Base-by-base conservation (phyloP, 345 rosid genomes). In the Gossypium longicalyx region DNA sequence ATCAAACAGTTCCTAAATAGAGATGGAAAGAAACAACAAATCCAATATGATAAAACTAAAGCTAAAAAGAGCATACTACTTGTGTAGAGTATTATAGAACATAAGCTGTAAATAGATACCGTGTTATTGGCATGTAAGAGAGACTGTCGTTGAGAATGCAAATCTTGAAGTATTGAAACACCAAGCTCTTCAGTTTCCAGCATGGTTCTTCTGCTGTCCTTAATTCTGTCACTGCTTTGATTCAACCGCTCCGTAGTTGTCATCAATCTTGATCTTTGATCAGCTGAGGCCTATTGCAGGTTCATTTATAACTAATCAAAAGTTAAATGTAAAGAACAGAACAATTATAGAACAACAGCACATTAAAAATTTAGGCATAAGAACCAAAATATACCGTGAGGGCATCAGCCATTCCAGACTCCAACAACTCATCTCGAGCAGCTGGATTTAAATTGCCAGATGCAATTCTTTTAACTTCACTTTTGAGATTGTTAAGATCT, bases 181-280 rank as follows among this genome's bases (percentile, higher is more conserved):
- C 99, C 98, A 44, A 93, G 93, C 43, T 95, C 98, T 85, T 95
- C 99, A 23, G 98, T 95, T 81, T 95, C 99, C 74, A 93, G 87
- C 98, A 95, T 95, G 59, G 89, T 87, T 83, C 85, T 91, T 79
- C 97, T 90, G 81, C 99, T 80, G 59, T 93, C 98, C 84, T 86
- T 91, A 58, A 93, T 73, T 84, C 97, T 85, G 75, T 89, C 95
- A 41, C 91, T 79, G 57, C 91, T 77, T 1, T 86, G 84, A 59
- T 86, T 87, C 78, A 96, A 73, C 76, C 91, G 89, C 15, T 82
- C 99, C 2, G 99, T 93, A 23, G 97, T 78, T 83, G 82, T 85
- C 97, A 90, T 80, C 74, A 93, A 76, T 71, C 99, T 93, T 74
- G 89, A 68, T 85, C 89, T 88, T 81, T 96, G 99, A 87, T 96